Base-by-base conservation (phyloP, 1,284 basidiomycete species). In the Leccinum subspadiceum region DNA sequence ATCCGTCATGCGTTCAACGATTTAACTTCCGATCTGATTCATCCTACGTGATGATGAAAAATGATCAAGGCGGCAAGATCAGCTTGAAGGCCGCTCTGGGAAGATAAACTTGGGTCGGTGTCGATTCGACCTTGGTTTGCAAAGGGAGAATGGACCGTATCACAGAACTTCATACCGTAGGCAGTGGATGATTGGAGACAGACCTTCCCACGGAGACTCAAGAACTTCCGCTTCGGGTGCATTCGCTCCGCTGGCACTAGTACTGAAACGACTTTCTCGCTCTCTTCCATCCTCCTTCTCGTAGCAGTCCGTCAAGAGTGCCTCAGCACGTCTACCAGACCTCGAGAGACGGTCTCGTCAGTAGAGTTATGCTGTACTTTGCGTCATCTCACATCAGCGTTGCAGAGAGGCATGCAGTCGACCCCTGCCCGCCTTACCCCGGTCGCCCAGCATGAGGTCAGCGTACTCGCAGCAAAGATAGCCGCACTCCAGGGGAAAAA, bases 371-470 rank as follows among this genome's bases (percentile, higher is more conserved):
- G 55, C 35, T 59, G 48, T 62, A 56, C 61, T 57, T 60, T 54
- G 37, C 53, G 13, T 55, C 60, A 41, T 51, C 69, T 72, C 60
- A 72, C 68, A 56, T 52, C 48, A 55, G 33, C 58, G 20, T 65
- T 68, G 59, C 7, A 69, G 65, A 54, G 50, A 51, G 52, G 20
- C 51, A 71, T 73, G 70, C 68, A 62, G 17, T 26, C 63, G 51
- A 13, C 9, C n/a, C 56, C 51, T 26, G 24, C 44, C 7, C 46
- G 20, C 29, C 72, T 72, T 44, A 58, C 65, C 54, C 62, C 70
- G 24, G 52, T 59, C 15, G 62, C 70, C 5, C 70, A 69, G 60
- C 60, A 70, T 51, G 69, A 72, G 57, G 63, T 75, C 53, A 53
- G 70, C 29, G 49, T 57, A 0, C 72, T 72, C 26, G 60, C 65